Evolutionary conservation across 257 asterid genomes (phyloP), one percentile per base, ranked within the genome.

Genomic region (Solanum ahanhuiri): DNA sequence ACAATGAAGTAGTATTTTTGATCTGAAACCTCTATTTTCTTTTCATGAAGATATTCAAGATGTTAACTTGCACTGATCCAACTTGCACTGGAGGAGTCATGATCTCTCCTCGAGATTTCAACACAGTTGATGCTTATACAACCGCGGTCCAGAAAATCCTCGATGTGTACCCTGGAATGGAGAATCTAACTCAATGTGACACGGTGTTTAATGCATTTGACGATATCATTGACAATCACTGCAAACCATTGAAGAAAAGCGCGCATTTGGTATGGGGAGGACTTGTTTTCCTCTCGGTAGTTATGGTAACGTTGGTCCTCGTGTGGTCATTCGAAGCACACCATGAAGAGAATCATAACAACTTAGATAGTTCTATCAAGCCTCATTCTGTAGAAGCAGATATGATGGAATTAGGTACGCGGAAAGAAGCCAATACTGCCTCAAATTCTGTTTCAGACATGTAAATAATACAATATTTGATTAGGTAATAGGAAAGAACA

Each of bases 161-260:
- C 6, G 90, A 94, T 17, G 96, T 90, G 25, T 96, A 95, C 83
- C 99, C 99, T 2, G 92, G 90, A 1, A 89, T 96, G 98, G 96
- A 95, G 25, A 85, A 90, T 88, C 90, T 96, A 12, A 93, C 94
- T 15, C 92, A 95, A 86, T 96, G 99, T 33, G 88, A 88, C 84
- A 91, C 95, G 3, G 96, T 95, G 3, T 86, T 89, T 43, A 87
- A 89, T 1, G 98, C 98, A 4, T 96, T 96, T 86, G 39, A 91
- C 0, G 89, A 92, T 37, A 95, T 96, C 87, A 91, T 93, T 51
- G 60, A 88, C 35, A 63, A 88, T 1, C 96, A 96, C 37, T 96
- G 99, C 91, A 77, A 66, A 69, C 98, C 98, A 12, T 58, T 96
- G 54, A 93, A 94, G 91, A 88, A 92, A 87, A 35, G 90, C 28